Conservation (phyloP, 768 basidiomycete genomes). For the Lentinus brumalis region DNA sequence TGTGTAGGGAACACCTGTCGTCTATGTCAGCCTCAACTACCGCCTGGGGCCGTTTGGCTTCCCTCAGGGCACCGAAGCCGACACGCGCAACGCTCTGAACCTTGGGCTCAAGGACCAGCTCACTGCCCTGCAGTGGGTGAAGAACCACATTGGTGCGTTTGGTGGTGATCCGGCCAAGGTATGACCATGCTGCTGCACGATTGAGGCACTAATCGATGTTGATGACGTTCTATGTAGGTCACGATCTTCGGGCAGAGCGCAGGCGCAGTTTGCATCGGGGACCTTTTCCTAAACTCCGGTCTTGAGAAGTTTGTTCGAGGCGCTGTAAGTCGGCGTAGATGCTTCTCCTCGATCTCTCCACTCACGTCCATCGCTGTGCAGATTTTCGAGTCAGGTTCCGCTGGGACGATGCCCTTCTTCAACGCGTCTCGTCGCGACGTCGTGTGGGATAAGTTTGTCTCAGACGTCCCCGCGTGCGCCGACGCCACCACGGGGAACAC, state of each 20-base stretch:
- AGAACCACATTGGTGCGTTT: conserved; percentile 60
- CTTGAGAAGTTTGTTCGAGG: conserved; percentile 26
- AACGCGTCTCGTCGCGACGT: conserved; percentile 32
- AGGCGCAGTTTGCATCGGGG: conserved; percentile 37
- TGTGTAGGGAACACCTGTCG: conserved; percentile 28
- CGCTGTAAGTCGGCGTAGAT: conserved; percentile 18
- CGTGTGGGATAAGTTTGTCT: conserved; percentile 43
- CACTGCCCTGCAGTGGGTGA: conserved; percentile 68
- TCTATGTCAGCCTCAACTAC: conserved; percentile 55
- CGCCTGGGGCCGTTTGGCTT: conserved; percentile 53
- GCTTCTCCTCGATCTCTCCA: not conserved
- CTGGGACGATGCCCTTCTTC: conserved; percentile 33
- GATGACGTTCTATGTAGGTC: conserved; percentile 21
- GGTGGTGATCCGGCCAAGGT: conserved; percentile 58
- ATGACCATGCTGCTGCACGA: not conserved
- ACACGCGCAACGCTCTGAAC: conserved; percentile 41
- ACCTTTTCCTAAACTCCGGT: conserved; percentile 34
- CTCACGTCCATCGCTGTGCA: conserved; percentile 11
- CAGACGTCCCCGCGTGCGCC: conserved; percentile 38
- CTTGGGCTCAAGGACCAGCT: conserved; percentile 80
- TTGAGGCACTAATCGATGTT: not conserved
- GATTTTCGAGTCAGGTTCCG: conserved; percentile 48
- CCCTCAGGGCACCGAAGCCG: conserved; percentile 46
- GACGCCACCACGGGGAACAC: conserved; percentile 34
- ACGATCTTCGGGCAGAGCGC: conserved; percentile 43